Percentiles rank a stretch among this genome's conserved stretches.
phyloP scores from a whole-genome alignment of 352 stramenopile species.

The Globisporangium iwayamae region DNA sequence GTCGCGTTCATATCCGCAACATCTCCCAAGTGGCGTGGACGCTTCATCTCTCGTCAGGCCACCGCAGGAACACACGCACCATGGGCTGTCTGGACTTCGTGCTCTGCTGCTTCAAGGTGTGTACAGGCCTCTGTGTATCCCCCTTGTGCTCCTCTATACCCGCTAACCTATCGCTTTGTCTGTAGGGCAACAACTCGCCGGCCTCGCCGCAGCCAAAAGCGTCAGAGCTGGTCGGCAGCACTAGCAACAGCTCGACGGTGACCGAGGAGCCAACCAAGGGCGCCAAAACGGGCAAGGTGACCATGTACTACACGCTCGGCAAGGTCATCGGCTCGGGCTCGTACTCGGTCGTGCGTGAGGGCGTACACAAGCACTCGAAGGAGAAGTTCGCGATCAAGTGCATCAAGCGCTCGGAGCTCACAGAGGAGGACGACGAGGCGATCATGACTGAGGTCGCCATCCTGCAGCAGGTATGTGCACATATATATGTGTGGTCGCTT shows the following conservation, averaged over 20 bases:
- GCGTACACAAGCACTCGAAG: conserved; percentile 73
- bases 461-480: conserved; percentile 46
- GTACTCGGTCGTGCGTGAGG: conserved; percentile 87
- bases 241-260: conserved; percentile 14
- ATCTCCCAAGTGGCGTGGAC: not conserved
- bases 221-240: conserved; percentile 7
- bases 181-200: conserved; percentile 9
- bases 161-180: not conserved
- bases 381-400: conserved; percentile 90
- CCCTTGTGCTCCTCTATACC: not conserved
- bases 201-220: conserved; percentile 8
- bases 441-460: conserved; percentile 79
- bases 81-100: conserved; percentile 76
- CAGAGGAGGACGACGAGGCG: conserved; percentile 72
- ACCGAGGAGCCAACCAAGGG: conserved; percentile 19
- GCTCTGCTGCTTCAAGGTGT: conserved; percentile 57
- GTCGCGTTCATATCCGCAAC: not conserved
- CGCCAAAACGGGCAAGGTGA: conserved; percentile 49
- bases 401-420: conserved; percentile 83
- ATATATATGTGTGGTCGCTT: not conserved
- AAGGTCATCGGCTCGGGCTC: conserved; percentile 87
- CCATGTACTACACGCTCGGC: conserved; percentile 67
- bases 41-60: not conserved
- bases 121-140: not conserved
- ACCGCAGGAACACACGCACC: not conserved